Base-by-base conservation (phyloP, 768 basidiomycete species). In the Roridomyces roridus region DNA sequence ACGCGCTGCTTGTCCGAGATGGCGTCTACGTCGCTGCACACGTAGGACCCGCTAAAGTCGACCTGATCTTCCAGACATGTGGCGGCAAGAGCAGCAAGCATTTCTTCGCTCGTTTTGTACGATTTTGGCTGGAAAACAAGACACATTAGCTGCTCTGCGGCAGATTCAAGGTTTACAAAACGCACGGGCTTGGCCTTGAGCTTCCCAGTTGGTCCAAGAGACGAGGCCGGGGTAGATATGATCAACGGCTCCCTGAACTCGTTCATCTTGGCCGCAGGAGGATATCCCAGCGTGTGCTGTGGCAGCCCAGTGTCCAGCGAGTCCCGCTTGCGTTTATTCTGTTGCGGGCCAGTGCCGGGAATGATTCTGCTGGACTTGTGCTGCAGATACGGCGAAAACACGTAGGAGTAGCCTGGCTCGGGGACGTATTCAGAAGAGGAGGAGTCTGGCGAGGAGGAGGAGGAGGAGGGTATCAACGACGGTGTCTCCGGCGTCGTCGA, bases 31-130 rank as follows among this genome's bases (percentile, higher is more conserved):
- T 68, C 55, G 69, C 48, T 14, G 58, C 77, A 25, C 60, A 74
- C 67, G 61, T 76, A 82, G 14, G 60, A 74, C 35, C 77, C 79
- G 43, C 77, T 73, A 57, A 81, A 81, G 50, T 78, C 74, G 49
- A 80, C 77, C 44, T 71, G 67, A 11, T 66, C 70, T 51, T 68
- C 51, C n/a, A 55, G 2, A 28, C 51, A 55, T 31, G 54, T 23
- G 12, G 37, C 49, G 17, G 6, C 14, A 1, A 63, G 52, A 5
- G 56, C 63, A 7, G 56, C 40, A 7, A 62, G 53, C 8, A 62
- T 48, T 3, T 58, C 60, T 17, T 56, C 40, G 20, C 37, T 26
- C 9, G 14, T 56, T 10, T 14, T 26, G 46, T 59, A 65, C 1
- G 48, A 11, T 10, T 49, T 44, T 15, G 63, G 57, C 63, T 65